phyloP scores from a whole-genome alignment of 495 filamentous ascomycete genomes.

The Patellaria atrata region DNA sequence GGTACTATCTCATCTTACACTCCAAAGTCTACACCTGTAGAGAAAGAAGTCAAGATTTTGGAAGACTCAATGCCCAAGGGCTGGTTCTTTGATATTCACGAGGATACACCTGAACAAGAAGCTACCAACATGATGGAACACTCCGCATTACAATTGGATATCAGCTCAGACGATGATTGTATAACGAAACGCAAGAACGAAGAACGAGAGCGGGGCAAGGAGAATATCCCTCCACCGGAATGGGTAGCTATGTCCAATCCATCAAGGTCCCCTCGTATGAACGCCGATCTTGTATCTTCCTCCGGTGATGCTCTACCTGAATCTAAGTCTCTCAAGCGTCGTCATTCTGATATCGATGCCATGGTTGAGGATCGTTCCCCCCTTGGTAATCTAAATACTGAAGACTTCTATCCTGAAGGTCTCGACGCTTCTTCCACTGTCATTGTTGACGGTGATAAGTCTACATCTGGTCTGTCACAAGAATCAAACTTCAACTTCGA shows the following conservation, averaged over 20 bases:
- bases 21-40: slow-evolving; percentile 20
- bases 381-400: slow-evolving; percentile 52
- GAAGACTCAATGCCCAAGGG: slow-evolving; percentile 38
- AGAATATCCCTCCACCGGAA: slow-evolving; percentile 71
- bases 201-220: slow-evolving; percentile 57
- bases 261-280: slow-evolving; percentile 18
- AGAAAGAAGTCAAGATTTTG: slow-evolving; percentile 5
- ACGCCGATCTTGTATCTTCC: slow-evolving; percentile 17
- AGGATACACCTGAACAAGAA: slow-evolving; percentile 78
- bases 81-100: slow-evolving; percentile 92
- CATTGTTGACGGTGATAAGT: slow-evolving; percentile 15
- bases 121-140: slow-evolving; percentile 86
- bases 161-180: slow-evolving; percentile 39
- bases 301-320: slow-evolving; percentile 9
- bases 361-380: slow-evolving; percentile 48
- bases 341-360: slow-evolving; percentile 25
- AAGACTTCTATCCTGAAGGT: slow-evolving; percentile 59
- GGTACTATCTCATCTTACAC: slow-evolving; percentile 48
- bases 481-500: slow-evolving; percentile 16
- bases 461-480: slow-evolving; percentile 14
- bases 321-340: slow-evolving; percentile 11
- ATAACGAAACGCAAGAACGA: slow-evolving; percentile 33
- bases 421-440: slow-evolving; percentile 47
- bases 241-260: slow-evolving; percentile 19
- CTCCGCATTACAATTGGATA: slow-evolving; percentile 71